Conservation (phyloP, 352 stramenopile genomes). For the Pythium phragmitis region DNA sequence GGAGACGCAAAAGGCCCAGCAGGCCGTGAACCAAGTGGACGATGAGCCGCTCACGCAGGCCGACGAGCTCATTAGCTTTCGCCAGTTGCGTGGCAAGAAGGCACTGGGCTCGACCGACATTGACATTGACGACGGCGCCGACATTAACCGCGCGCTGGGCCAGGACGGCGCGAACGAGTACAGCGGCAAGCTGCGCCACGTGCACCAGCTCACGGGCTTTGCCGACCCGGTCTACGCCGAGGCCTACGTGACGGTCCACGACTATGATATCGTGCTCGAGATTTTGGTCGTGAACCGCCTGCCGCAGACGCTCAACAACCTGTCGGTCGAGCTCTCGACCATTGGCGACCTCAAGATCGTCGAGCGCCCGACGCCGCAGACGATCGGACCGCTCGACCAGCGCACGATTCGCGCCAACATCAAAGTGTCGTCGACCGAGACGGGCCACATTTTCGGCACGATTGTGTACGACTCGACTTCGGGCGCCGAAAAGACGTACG, state of each 20-base stretch:
- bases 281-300: slow-evolving; percentile 99
- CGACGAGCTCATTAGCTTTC: slow-evolving; percentile 98
- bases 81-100: slow-evolving; percentile 93
- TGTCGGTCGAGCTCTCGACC: slow-evolving; percentile 98
- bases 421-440: slow-evolving; percentile 99
- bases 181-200: slow-evolving; percentile 92
- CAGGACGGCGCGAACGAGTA: slow-evolving; percentile 87
- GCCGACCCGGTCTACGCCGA: slow-evolving; percentile 99
- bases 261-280: slow-evolving; percentile 99
- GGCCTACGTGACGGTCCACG: slow-evolving; percentile 98
- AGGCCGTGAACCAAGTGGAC: slow-evolving; percentile 54
- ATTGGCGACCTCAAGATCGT: slow-evolving; percentile 99
- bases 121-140: slow-evolving; percentile 97
- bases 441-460: slow-evolving; percentile 99
- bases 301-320: slow-evolving; percentile 97
- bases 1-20: slow-evolving; percentile 68
- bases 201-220: slow-evolving; percentile 99
- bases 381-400: slow-evolving; percentile 97
- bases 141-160: slow-evolving; percentile 94
- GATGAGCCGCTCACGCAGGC: slow-evolving; percentile 70
- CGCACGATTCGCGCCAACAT: slow-evolving; percentile 97
- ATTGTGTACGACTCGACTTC: slow-evolving; percentile 98
- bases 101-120: slow-evolving; percentile 93
- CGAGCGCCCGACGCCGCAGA: slow-evolving; percentile 96
- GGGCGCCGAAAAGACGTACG: slow-evolving; percentile 96